Base-by-base conservation (phyloP, 179 eudicot genomes). In the Amaranthus tricolor region DNA sequence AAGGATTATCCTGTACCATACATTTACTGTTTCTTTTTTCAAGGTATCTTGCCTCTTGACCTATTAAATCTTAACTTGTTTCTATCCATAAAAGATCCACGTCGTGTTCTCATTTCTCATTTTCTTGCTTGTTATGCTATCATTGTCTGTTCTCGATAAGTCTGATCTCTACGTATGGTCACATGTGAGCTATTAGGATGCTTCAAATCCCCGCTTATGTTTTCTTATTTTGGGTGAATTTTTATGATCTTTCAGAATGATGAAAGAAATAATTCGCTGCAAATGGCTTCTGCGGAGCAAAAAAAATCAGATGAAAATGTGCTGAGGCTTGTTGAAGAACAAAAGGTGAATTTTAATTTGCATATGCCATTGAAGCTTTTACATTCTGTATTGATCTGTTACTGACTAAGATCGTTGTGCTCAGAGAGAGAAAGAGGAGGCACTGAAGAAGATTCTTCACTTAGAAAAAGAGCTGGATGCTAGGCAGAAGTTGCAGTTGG, bases 401-500 rank as follows among this genome's bases (percentile, higher is more conserved):
- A 24, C 31, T 69, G 31, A 74, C 72, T 63, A 24, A 53, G 53
- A 59, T 45, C 53, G 78, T 24, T 16, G 45, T 70, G 54, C 83
- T 71, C 90, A 95, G 99, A 91, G 92, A 74, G 97, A 95, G 82
- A 89, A 91, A 77, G 90, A 93, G 75, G 98, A 86, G 69, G 91
- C 92, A 7, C 48, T 87, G 74, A 87, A 87, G 50, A 86, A 86
- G 80, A 78, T 89, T 75, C 86, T 91, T 74, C 82, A 77, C 78
- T 69, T 95, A 77, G 91, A 90, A 81, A 88, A 82, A 71, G 85
- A 93, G 73, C 76, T 90, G 51, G 91, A 88, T 73, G 88, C 80
- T 16, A 92, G 85, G 74, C 95, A 88, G 69, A 89, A 86, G 74
- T 51, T 92, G 78, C 92, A 88, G 71, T 82, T 94, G 89, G 97